Percentiles rank a stretch among this genome's conserved stretches.
These are phyloP conservation scores for Solanum bulbocastanum DNA, from an alignment of 257 asterid species.

Conservation along the genomic window DNA sequence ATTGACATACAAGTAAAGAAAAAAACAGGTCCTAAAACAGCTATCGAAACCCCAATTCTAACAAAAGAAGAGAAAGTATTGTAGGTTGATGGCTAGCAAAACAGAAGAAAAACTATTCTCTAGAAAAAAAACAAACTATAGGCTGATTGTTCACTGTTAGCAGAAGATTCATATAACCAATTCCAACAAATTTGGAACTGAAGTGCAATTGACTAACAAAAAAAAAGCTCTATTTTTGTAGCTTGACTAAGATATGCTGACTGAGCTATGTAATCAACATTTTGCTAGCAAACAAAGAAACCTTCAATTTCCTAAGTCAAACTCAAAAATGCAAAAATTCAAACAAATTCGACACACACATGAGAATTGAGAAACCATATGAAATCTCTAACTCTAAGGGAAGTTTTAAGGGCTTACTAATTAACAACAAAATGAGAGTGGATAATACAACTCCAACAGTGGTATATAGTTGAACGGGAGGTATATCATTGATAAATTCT, in stretches of 20 bases:
- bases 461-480: slow-evolving; percentile 37
- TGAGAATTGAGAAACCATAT: neutral
- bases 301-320: neutral
- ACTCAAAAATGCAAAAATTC: neutral
- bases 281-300: neutral
- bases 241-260: neutral
- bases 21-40: neutral
- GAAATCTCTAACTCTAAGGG: neutral
- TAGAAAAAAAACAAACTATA: neutral
- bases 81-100: neutral
- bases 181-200: neutral
- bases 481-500: slow-evolving; percentile 24
- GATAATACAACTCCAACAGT: slow-evolving; percentile 34
- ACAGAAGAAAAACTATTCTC: neutral
- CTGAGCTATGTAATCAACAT: neutral
- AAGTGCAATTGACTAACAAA: neutral
- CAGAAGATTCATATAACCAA: neutral
- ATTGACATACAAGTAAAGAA: neutral
- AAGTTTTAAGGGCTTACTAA: slow-evolving; percentile 21
- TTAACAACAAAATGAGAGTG: slow-evolving; percentile 28
- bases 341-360: neutral
- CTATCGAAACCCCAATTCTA: neutral
- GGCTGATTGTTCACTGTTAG: neutral
- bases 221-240: neutral
- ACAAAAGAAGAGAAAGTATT: neutral